Evolutionary conservation across 2,329 filamentous ascomycete species (phyloP).

Genomic region (Fusarium udum): DNA sequence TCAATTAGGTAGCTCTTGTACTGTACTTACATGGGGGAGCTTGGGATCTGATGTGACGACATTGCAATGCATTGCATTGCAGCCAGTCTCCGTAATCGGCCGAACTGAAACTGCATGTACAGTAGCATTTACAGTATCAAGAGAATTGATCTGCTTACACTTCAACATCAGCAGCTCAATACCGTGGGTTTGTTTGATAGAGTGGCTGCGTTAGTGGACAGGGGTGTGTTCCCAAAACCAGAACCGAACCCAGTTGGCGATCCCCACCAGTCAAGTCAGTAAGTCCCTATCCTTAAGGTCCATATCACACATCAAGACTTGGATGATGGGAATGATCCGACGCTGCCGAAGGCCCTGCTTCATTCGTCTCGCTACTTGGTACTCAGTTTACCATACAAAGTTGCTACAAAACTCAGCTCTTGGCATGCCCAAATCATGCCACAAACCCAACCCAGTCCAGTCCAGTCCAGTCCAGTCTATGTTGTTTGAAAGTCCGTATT

Average conservation of each 20-base stretch:
- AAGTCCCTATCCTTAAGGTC: neutral
- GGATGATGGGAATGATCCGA: slow-evolving; percentile 7
- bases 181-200: neutral
- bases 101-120: neutral
- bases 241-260: slow-evolving; percentile 7
- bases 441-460: neutral
- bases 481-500: neutral
- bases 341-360: slow-evolving; percentile 5
- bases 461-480: neutral
- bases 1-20: neutral
- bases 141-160: neutral
- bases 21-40: neutral
- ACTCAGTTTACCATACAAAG: neutral
- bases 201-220: slow-evolving; percentile 20
- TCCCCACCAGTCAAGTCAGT: neutral
- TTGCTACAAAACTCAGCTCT: slow-evolving; percentile 1
- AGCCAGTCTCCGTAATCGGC: neutral
- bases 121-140: neutral
- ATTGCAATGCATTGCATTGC: neutral
- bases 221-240: neutral
- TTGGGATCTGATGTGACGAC: neutral
- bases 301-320: neutral
- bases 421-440: slow-evolving; percentile 15
- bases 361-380: neutral
- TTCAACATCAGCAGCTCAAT: neutral